Evolutionary conservation across 2,329 filamentous ascomycete genomes (phyloP), one percentile per base, ranked within the genome.

Genomic region (Fusarium sp.): DNA sequence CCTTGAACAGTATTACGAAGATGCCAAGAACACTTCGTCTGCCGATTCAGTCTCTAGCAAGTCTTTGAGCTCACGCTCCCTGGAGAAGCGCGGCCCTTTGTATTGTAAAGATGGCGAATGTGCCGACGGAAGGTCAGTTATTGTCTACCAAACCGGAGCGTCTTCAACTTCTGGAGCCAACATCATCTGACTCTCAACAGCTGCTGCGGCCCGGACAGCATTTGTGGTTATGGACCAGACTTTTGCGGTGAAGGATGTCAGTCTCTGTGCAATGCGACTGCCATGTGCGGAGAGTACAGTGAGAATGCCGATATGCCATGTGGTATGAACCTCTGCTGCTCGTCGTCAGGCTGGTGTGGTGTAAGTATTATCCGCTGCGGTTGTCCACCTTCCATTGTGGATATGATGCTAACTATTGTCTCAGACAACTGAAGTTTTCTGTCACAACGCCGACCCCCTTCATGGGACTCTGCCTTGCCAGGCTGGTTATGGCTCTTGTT

Each of bases 241-340:
- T 51, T 13, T 15, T 51, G 47, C 10, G 47, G 47, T 18, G 5
- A 27, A 12, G 47, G 47, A 15, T 23, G 0, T 75, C 71, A 1
- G 80, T 77, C 60, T 50, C 63, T 10, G 64, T 51, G 47, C 34
- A 12, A 37, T 37, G 47, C 47, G 5, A 51, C 31, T 3, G 47
- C 47, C 4, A 51, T 51, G 47, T 51, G 47, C 31, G 47, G 47
- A 36, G 47, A 50, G 30, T 50, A 37, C 13, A 50, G 47, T 15
- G 47, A 50, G 15, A 23, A 50, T 12, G 47, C 7, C 7, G 47
- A 50, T 4, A 50, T 50, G 47, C 47, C 47, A 7, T 50, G 47
- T 7, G 47, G 47, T 27, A 50, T 50, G 47, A 50, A 50, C 2
- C 31, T 50, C 7, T 50, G 47, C 31, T 50, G 47, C 13, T 36